phyloP scores from a whole-genome alignment of 1,139 yeast genomes.

The Pichia sp. region DNA sequence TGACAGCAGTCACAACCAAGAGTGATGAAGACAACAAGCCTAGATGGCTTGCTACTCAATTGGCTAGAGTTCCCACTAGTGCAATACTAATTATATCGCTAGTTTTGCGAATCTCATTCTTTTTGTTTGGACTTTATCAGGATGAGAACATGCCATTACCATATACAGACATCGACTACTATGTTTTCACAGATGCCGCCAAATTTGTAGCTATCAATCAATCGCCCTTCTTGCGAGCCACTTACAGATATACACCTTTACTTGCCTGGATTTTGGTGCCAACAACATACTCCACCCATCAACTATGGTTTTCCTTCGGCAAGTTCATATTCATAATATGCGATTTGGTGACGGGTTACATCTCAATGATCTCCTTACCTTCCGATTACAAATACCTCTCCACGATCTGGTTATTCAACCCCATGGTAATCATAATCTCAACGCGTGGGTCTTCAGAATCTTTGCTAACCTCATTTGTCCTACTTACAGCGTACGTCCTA shows the following conservation, averaged over 20 bases:
- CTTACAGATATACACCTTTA: constrained; percentile 89
- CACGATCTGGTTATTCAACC: constrained; percentile 78
- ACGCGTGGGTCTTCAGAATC: constrained; percentile 95
- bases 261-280: constrained; percentile 81
- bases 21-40: not conserved
- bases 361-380: constrained; percentile 28
- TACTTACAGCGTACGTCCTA: constrained; percentile 51
- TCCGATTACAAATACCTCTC: constrained; percentile 44
- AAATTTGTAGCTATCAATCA: constrained; percentile 53
- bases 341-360: constrained; percentile 75
- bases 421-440: constrained; percentile 91
- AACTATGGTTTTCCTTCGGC: constrained; percentile 63
- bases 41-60: not conserved
- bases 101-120: constrained; percentile 50
- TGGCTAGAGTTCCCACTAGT: not conserved
- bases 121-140: constrained; percentile 82
- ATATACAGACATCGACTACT: constrained; percentile 90
- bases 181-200: constrained; percentile 91
- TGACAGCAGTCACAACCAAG: not conserved
- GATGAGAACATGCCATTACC: constrained; percentile 74
- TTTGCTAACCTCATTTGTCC: constrained; percentile 70
- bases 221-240: constrained; percentile 80
- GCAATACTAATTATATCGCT: constrained; percentile 22
- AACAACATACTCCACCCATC: constrained; percentile 34
- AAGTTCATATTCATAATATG: constrained; percentile 70